A percentile compares a stretch with the other conserved stretches of the same genome.
phyloP scores from a whole-genome alignment of 2,329 filamentous ascomycete genomes.

The Pseudonectria buxi region DNA sequence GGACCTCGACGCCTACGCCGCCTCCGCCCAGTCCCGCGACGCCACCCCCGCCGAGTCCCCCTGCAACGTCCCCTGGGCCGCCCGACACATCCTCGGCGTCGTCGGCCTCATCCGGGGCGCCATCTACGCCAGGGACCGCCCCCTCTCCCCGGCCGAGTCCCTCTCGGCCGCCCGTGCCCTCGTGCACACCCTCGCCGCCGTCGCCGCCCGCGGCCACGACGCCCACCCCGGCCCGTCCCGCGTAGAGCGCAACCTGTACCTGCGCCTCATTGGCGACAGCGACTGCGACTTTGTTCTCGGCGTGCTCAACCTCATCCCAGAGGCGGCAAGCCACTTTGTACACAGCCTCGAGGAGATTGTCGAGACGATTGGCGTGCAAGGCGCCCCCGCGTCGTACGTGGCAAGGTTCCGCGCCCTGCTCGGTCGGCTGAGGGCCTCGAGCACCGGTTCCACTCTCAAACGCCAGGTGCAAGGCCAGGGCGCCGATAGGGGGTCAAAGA shows the following conservation, averaged over 20 bases:
- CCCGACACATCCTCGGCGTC: slow-evolving; percentile 38
- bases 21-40: slow-evolving; percentile 1
- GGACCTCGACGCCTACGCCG: slow-evolving; percentile 32
- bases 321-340: slow-evolving; percentile 37
- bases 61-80: slow-evolving; percentile 42
- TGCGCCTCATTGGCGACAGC: slow-evolving; percentile 38
- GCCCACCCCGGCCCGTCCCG: slow-evolving; percentile 22
- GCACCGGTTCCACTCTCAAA: slow-evolving; percentile 25
- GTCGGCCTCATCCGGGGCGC: slow-evolving; percentile 36
- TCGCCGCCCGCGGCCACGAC: slow-evolving; percentile 36
- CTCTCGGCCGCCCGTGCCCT: slow-evolving; percentile 41
- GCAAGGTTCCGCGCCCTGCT: slow-evolving; percentile 28
- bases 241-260: slow-evolving; percentile 40
- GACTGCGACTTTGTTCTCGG: slow-evolving; percentile 40
- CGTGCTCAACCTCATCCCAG: slow-evolving; percentile 36
- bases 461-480: slow-evolving; percentile 21
- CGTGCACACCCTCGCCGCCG: slow-evolving; percentile 39
- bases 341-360: slow-evolving; percentile 29
- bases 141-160: slow-evolving; percentile 32
- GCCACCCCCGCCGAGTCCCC: slow-evolving; percentile 23
- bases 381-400: slow-evolving; percentile 30
- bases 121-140: slow-evolving; percentile 32
- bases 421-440: slow-evolving; percentile 23
- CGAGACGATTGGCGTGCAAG: slow-evolving; percentile 26
- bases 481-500: slow-evolving; percentile 24